Percentiles rank a stretch among this genome's conserved stretches.
Evolutionary conservation across 192 early-diverging fungal genomes (phyloP).

Genomic region (Coemansia asiatica): DNA sequence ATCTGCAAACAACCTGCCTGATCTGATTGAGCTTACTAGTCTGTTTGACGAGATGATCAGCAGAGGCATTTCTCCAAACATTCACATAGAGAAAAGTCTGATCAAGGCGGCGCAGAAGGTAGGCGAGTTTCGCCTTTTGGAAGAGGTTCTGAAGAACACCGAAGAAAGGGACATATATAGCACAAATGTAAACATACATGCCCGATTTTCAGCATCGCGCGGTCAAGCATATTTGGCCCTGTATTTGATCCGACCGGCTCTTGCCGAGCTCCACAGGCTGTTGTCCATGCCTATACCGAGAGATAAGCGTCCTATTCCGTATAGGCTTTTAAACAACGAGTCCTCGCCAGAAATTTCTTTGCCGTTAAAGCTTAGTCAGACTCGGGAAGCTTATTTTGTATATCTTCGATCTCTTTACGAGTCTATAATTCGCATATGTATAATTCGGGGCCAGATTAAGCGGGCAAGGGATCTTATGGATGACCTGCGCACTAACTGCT

Average conservation of each 20-base stretch:
- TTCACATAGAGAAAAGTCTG: conserved; percentile 31
- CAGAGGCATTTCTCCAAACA: conserved; percentile 24
- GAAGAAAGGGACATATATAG: not conserved
- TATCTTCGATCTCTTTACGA: conserved; percentile 51
- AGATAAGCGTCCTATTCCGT: conserved; percentile 29
- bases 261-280: conserved; percentile 28
- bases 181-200: conserved; percentile 10
- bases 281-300: conserved; percentile 33
- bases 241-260: conserved; percentile 6
- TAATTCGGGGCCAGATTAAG: conserved; percentile 19
- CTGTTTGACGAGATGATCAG: conserved; percentile 48
- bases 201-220: conserved; percentile 27
- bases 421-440: conserved; percentile 31
- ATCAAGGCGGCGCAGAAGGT: conserved; percentile 17
- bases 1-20: conserved; percentile 5
- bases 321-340: not conserved
- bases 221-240: conserved; percentile 34
- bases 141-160: conserved; percentile 21
- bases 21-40: conserved; percentile 22
- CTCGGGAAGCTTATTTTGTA: conserved; percentile 41
- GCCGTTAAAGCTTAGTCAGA: conserved; percentile 22
- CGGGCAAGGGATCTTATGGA: conserved; percentile 34
- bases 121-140: conserved; percentile 23
- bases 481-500: conserved; percentile 50
- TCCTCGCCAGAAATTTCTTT: conserved; percentile 10